These are phyloP conservation scores for Galerina sulciceps DNA, from an alignment of 768 basidiomycete genomes.

Conservation along the genomic window DNA sequence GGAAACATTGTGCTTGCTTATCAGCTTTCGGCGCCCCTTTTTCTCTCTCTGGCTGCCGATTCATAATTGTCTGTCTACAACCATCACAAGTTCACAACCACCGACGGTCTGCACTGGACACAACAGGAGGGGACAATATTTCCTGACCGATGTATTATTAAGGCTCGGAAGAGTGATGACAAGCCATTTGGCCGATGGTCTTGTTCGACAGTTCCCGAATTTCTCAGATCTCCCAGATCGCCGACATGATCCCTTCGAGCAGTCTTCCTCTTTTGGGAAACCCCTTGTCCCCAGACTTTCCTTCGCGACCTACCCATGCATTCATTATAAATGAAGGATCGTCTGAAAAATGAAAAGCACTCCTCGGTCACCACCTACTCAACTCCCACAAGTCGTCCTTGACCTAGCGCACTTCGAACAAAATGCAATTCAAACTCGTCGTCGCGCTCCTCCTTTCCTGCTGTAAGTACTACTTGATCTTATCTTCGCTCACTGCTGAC, in stretches of 20 bases:
- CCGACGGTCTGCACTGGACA: too few relatives aligned
- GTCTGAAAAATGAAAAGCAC: neutral
- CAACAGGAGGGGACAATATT: too few relatives aligned
- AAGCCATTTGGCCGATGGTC: neutral
- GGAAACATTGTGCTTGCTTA: too few relatives aligned
- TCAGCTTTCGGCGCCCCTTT: too few relatives aligned
- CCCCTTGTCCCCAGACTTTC: constrained; percentile 15
- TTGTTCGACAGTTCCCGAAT: neutral
- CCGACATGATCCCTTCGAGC: constrained; percentile 7
- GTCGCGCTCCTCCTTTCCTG: constrained; percentile 28
- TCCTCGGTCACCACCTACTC: neutral
- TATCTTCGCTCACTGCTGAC: neutral
- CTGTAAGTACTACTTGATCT: constrained; percentile 23
- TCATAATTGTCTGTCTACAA: too few relatives aligned
- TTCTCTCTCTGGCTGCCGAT: too few relatives aligned
- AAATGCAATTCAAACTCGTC: constrained; percentile 34
- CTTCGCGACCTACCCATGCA: constrained; percentile 8
- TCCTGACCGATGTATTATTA: too few relatives aligned
- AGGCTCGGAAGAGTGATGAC: too few relatives aligned
- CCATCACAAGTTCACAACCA: too few relatives aligned
- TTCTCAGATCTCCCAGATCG: constrained; percentile 7
- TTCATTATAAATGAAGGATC: constrained; percentile 16
- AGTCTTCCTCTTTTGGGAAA: constrained; percentile 12
- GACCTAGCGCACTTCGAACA: constrained; percentile 3
- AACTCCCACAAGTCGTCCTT: neutral